These are phyloP conservation scores for Globisporangium ultimum DNA, from an alignment of 352 stramenopile genomes.

Conservation along the genomic window DNA sequence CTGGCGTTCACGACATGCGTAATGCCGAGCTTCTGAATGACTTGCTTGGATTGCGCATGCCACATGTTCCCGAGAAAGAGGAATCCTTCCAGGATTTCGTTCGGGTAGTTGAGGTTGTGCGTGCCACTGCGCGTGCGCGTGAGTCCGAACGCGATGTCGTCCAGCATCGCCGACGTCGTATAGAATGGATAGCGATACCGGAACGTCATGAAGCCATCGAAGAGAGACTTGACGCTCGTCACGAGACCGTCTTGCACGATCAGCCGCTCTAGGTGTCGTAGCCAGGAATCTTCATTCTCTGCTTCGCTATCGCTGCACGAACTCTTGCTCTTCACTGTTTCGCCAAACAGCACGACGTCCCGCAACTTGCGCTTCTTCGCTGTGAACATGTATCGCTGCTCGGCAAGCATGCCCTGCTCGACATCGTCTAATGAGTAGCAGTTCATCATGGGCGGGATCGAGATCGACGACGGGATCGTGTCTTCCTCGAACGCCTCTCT, in stretches of 20 bases:
- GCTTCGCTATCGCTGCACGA: constrained; percentile 9
- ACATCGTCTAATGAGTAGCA: constrained; percentile 49
- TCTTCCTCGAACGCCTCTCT: constrained; percentile 58
- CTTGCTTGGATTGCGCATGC: constrained; percentile 76
- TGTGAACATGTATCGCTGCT: constrained; percentile 70
- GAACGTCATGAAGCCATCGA: constrained; percentile 83
- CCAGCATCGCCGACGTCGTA: constrained; percentile 62
- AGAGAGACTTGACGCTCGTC: constrained; percentile 69
- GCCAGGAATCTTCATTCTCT: constrained; percentile 33
- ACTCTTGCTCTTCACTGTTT: constrained; percentile 42
- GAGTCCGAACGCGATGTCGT: constrained; percentile 54
- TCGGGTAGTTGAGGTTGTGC: constrained; percentile 87
- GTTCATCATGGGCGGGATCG: constrained; percentile 51
- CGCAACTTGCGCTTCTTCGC: constrained; percentile 75
- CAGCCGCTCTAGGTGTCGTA: constrained; percentile 56
- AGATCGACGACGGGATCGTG: constrained; percentile 74
- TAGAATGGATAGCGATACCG: constrained; percentile 85
- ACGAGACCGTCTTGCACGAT: constrained; percentile 74
- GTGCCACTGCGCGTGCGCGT: constrained; percentile 78
- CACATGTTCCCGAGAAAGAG: constrained; percentile 88
- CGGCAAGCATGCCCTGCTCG: constrained; percentile 44
- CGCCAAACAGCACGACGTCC: constrained; percentile 78
- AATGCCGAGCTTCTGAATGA: constrained; percentile 76
- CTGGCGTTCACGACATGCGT: constrained; percentile 85
- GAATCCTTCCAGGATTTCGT: constrained; percentile 85